These are phyloP conservation scores for Colletotrichum costaricense DNA, from an alignment of 2,329 filamentous ascomycete genomes.

Conservation along the genomic window DNA sequence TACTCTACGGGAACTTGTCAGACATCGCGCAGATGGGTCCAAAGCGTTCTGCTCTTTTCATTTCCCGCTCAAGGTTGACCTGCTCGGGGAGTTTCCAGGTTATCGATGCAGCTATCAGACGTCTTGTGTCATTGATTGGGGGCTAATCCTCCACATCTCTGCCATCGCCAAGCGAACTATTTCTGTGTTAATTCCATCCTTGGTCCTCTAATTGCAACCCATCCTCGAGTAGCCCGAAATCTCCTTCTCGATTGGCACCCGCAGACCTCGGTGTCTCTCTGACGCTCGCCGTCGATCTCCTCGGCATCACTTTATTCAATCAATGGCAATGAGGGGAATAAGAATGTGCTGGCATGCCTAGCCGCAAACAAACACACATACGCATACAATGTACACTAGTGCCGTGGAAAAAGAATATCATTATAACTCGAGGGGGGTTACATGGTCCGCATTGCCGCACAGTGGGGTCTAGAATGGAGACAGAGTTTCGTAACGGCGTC, in stretches of 20 bases:
- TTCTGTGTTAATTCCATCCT: not conserved
- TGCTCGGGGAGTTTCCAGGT: not conserved
- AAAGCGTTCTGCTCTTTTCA: not conserved
- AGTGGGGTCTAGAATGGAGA: not conserved
- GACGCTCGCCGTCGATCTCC: not conserved
- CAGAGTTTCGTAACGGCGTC: constrained; percentile 19
- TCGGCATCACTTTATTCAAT: not conserved
- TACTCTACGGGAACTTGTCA: not conserved
- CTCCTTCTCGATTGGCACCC: not conserved
- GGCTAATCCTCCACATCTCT: not conserved
- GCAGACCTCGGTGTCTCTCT: not conserved
- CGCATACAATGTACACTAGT: not conserved
- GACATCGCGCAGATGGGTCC: not conserved
- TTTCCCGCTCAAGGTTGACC: not conserved
- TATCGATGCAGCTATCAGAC: not conserved
- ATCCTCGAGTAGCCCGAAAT: not conserved
- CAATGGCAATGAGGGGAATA: not conserved
- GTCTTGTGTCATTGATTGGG: not conserved
- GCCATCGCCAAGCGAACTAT: not conserved
- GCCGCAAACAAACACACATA: not conserved
- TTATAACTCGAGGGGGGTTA: not conserved
- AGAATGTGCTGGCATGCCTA: not conserved
- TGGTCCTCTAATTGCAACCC: not conserved
- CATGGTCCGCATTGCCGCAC: constrained; percentile 5
- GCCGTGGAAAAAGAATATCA: not conserved